Evolutionary conservation across 2,329 filamentous ascomycete species (phyloP).

Genomic region (Daldinia sp.): DNA sequence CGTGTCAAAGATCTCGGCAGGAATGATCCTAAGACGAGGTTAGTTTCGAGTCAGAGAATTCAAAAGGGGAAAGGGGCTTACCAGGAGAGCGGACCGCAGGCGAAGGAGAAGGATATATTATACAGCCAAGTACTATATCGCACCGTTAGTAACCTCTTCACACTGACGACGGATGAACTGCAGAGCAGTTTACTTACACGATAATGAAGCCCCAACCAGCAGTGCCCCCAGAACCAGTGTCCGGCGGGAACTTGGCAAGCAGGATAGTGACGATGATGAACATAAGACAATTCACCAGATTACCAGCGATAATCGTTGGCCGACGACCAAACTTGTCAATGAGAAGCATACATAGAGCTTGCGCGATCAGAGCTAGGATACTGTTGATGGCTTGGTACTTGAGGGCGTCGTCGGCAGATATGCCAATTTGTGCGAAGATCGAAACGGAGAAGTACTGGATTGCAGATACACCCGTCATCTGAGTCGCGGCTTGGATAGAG

Average conservation of each 20-base stretch:
- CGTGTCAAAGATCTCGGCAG: slow-evolving; percentile 80
- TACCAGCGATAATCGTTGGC: slow-evolving; percentile 76
- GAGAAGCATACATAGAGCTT: slow-evolving; percentile 72
- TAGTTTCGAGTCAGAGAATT: neutral
- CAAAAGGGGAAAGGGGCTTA: slow-evolving; percentile 23
- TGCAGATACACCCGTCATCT: slow-evolving; percentile 79
- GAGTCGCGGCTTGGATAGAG: slow-evolving; percentile 73
- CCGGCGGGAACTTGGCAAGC: slow-evolving; percentile 66
- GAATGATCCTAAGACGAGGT: slow-evolving; percentile 57
- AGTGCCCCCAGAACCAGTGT: slow-evolving; percentile 56
- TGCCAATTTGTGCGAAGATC: slow-evolving; percentile 76
- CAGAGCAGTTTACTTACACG: slow-evolving; percentile 55
- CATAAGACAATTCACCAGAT: slow-evolving; percentile 73
- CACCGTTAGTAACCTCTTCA: slow-evolving; percentile 2
- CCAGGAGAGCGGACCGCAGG: slow-evolving; percentile 70
- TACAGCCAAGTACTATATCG: slow-evolving; percentile 74
- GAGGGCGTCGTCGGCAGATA: slow-evolving; percentile 69
- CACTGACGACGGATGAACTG: no score
- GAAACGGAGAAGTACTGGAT: slow-evolving; percentile 78
- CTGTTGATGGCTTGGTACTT: slow-evolving; percentile 80
- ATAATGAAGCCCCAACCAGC: slow-evolving; percentile 79
- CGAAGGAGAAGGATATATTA: slow-evolving; percentile 78
- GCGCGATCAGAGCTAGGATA: slow-evolving; percentile 73
- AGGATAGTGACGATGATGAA: slow-evolving; percentile 73
- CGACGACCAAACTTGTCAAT: slow-evolving; percentile 77